Percentiles rank a stretch among this genome's conserved stretches.
Evolutionary conservation across 495 filamentous ascomycete genomes (phyloP).

Genomic region (Podospora bellae-mahoneyi): DNA sequence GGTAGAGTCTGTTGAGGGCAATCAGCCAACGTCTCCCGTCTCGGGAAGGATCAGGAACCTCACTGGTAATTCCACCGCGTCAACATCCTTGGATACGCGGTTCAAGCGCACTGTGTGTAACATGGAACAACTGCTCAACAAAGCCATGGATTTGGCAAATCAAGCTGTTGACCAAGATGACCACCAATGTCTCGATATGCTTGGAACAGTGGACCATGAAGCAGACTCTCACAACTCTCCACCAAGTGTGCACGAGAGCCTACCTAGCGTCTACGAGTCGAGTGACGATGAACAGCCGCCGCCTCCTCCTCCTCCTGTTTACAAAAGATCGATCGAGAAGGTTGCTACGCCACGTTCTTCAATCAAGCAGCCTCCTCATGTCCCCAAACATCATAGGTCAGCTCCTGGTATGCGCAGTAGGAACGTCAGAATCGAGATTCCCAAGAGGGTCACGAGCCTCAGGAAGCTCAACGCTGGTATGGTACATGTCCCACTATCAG

Average conservation of each 20-base stretch:
- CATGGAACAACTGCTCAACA: slow-evolving; percentile 46
- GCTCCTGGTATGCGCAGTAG: slow-evolving; percentile 26
- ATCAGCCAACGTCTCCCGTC: neutral
- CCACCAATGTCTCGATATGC: slow-evolving; percentile 13
- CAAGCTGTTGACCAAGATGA: slow-evolving; percentile 34
- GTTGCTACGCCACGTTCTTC: neutral
- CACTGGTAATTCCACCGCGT: slow-evolving; percentile 5
- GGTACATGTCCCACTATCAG: neutral
- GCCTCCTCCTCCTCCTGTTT: neutral
- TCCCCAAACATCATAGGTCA: slow-evolving; percentile 27
- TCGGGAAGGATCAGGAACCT: slow-evolving; percentile 9
- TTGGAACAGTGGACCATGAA: slow-evolving; percentile 1
- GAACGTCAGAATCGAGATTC: slow-evolving; percentile 22
- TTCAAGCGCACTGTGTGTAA: slow-evolving; percentile 39
- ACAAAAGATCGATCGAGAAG: neutral
- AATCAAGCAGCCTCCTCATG: neutral
- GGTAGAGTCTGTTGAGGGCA: neutral
- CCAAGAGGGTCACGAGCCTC: slow-evolving; percentile 20
- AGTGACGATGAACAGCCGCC: slow-evolving; percentile 19
- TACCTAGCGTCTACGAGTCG: slow-evolving; percentile 10
- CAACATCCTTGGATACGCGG: slow-evolving; percentile 25
- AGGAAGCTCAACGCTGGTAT: slow-evolving; percentile 15
- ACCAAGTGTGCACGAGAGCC: slow-evolving; percentile 9
- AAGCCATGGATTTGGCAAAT: slow-evolving; percentile 45
- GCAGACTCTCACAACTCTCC: slow-evolving; percentile 20